Percentiles rank a stretch among this genome's conserved stretches.
Evolutionary conservation across 2,329 filamentous ascomycete genomes (phyloP).

Genomic region (Colletotrichum echinochloae): DNA sequence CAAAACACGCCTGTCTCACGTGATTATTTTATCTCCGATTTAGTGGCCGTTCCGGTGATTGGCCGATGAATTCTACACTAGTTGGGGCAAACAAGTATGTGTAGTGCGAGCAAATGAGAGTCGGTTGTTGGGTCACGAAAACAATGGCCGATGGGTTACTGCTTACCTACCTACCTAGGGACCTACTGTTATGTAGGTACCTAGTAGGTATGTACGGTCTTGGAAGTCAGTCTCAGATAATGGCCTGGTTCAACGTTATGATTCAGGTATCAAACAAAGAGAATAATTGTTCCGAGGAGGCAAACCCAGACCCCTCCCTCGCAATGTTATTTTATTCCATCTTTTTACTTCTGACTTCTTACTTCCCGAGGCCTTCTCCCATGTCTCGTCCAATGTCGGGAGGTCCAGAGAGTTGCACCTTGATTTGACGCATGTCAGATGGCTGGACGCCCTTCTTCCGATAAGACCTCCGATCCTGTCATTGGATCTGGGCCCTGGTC

Average conservation of each 20-base stretch:
- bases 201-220: too few species aligned
- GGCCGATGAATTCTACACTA: background rate
- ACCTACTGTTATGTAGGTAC: too few species aligned
- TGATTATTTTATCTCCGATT: background rate
- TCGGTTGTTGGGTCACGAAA: background rate
- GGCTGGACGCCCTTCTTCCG: background rate
- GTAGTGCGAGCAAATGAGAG: background rate
- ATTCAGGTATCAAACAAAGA: conserved; percentile 1
- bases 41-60: background rate
- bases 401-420: conserved; percentile 21
- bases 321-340: background rate
- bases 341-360: background rate
- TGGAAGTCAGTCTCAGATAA: background rate
- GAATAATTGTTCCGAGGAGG: background rate
- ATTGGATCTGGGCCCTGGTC: conserved; percentile 7
- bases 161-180: too few species aligned
- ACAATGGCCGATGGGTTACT: background rate
- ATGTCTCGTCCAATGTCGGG: conserved; percentile 26
- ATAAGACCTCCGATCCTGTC: conserved; percentile 15
- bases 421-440: conserved; percentile 37
- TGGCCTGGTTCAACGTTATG: background rate
- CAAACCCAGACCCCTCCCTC: background rate
- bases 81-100: background rate
- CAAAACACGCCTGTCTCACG: background rate
- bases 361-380: conserved; percentile 29